phyloP scores from a whole-genome alignment of 2,329 filamentous ascomycete species.

The Fusarium sp. region DNA sequence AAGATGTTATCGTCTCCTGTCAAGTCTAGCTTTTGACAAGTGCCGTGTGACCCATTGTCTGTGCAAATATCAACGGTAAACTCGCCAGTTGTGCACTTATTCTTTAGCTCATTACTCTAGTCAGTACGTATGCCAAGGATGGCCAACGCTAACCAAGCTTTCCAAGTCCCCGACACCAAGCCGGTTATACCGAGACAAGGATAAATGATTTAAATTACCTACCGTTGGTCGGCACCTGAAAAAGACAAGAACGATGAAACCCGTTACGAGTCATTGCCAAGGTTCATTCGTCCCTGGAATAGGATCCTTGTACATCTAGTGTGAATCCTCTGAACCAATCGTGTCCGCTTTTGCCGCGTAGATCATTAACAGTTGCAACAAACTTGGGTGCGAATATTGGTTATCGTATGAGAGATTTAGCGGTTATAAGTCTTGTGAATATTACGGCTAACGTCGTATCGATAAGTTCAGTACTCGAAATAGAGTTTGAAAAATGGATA shows the following conservation, averaged over 20 bases:
- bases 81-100: not conserved
- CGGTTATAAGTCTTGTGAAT: not conserved
- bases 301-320: not conserved
- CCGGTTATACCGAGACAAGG: conserved; percentile 3
- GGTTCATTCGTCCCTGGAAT: not conserved
- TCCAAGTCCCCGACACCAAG: not conserved
- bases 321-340: not conserved
- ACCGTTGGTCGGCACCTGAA: not conserved
- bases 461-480: not conserved
- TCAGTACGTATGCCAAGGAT: not conserved
- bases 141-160: not conserved
- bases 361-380: not conserved
- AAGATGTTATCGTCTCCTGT: not conserved
- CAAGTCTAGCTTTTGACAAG: not conserved
- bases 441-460: not conserved
- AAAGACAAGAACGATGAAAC: not conserved
- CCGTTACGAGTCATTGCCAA: conserved; percentile 1
- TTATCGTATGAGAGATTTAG: not conserved
- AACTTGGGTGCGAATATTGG: not conserved
- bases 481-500: conserved; percentile 1
- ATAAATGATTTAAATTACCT: not conserved
- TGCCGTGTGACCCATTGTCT: conserved; percentile 1
- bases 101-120: not conserved
- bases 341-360: not conserved
- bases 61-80: not conserved